A percentile compares a stretch with the other conserved stretches of the same genome.
These are phyloP conservation scores for Jatropha podagrica DNA, from an alignment of 441 rosid species.

Conservation along the genomic window DNA sequence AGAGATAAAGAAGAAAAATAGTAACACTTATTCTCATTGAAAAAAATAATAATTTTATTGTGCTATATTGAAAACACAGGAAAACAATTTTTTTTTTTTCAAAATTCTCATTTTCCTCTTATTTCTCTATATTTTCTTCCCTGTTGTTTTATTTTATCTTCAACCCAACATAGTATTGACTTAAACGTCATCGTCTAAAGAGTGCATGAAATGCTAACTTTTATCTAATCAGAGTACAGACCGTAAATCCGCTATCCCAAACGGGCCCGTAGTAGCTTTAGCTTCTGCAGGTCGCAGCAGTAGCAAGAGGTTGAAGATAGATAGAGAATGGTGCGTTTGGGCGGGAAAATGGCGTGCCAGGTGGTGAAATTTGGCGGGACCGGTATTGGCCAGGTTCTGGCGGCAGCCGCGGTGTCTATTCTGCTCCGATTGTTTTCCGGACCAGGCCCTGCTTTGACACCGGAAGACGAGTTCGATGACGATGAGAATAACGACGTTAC, in stretches of 20 bases:
- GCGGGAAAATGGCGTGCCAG: constrained; percentile 67
- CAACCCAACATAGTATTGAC: background rate
- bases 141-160: too few relatives aligned
- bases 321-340: constrained; percentile 51
- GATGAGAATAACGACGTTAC: constrained; percentile 16
- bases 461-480: constrained; percentile 43
- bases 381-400: constrained; percentile 61
- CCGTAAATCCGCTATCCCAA: too few relatives aligned
- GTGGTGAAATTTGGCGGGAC: constrained; percentile 66
- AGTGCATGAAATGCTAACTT: background rate
- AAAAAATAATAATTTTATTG: too few relatives aligned
- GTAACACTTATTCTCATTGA: too few relatives aligned
- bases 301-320: constrained; percentile 1
- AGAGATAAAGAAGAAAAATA: too few relatives aligned
- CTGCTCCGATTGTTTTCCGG: constrained; percentile 60
- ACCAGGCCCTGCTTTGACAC: constrained; percentile 53
- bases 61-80: too few relatives aligned
- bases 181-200: background rate
- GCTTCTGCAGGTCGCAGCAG: background rate
- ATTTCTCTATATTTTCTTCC: too few relatives aligned
- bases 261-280: background rate
- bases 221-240: background rate
- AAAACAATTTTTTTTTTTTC: too few relatives aligned
- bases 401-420: constrained; percentile 76
- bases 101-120: too few relatives aligned